Evolutionary conservation across 1,284 basidiomycete species (phyloP).

Genomic region (Cutaneotrichosporon sp.): DNA sequence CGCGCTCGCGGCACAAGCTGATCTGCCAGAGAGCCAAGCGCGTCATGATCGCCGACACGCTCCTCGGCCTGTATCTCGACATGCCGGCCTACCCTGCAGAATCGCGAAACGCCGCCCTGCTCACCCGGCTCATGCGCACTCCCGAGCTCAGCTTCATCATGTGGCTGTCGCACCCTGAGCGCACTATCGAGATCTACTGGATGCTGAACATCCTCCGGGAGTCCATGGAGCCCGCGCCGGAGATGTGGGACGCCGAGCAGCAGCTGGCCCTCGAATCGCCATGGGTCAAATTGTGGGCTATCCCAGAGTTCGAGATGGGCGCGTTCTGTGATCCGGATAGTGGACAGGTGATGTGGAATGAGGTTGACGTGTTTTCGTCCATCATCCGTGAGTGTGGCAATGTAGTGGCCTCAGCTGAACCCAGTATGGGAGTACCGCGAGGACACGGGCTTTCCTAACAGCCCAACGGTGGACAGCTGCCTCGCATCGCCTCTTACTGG

Average conservation of each 20-base stretch:
- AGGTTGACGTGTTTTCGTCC: background rate
- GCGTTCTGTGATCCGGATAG: background rate
- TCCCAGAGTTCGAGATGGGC: background rate
- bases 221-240: background rate
- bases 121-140: background rate
- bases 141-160: background rate
- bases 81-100: background rate
- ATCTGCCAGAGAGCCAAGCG: background rate
- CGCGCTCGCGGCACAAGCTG: background rate
- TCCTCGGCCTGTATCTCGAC: background rate
- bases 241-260: background rate
- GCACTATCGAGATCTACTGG: background rate
- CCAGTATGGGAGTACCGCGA: background rate
- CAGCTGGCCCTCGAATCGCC: background rate
- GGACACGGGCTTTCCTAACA: background rate
- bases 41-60: background rate
- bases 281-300: background rate
- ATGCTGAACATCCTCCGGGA: background rate
- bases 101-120: background rate
- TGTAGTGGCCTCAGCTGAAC: background rate
- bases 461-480: background rate
- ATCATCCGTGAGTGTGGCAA: background rate
- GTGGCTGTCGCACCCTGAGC: too few relatives aligned
- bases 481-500: background rate
- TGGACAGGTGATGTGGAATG: background rate